A percentile compares a stretch with the other conserved stretches of the same genome.
These are phyloP conservation scores for Phytopythium delawarense DNA, from an alignment of 352 stramenopile species.

Conservation along the genomic window DNA sequence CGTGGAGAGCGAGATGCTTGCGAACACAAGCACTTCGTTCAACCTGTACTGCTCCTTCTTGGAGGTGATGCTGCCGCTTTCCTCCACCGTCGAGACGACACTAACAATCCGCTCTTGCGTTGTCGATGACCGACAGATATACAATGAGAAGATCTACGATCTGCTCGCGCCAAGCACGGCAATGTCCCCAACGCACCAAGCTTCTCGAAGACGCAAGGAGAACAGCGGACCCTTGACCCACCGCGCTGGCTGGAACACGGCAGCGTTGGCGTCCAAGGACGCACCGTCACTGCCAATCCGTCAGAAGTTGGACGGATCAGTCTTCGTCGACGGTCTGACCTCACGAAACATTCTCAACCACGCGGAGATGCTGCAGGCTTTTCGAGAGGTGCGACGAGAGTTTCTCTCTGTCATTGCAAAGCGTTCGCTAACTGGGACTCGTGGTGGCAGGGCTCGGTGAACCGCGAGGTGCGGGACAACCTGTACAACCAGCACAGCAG, in stretches of 20 bases:
- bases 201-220: conserved; percentile 9
- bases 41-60: conserved; percentile 63
- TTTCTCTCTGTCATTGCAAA: not conserved
- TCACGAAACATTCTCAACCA: conserved; percentile 38
- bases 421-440: not conserved
- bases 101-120: not conserved
- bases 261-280: conserved; percentile 35
- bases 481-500: conserved; percentile 71
- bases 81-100: not conserved
- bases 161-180: conserved; percentile 34
- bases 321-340: conserved; percentile 70
- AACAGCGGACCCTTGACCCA: conserved; percentile 15
- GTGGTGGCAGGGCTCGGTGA: conserved; percentile 39
- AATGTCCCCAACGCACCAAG: not conserved
- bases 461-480: conserved; percentile 69
- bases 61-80: conserved; percentile 24
- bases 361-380: conserved; percentile 51
- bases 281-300: conserved; percentile 46
- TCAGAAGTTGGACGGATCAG: conserved; percentile 58
- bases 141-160: conserved; percentile 80
- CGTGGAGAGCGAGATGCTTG: conserved; percentile 23
- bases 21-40: conserved; percentile 25
- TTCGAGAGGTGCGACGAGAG: conserved; percentile 33
- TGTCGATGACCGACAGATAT: conserved; percentile 33
- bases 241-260: conserved; percentile 53